Percentiles rank a stretch among this genome's conserved stretches.
Evolutionary conservation across 176 grass and related monocot genomes (phyloP).

Genomic region (Musa schizocarpa): DNA sequence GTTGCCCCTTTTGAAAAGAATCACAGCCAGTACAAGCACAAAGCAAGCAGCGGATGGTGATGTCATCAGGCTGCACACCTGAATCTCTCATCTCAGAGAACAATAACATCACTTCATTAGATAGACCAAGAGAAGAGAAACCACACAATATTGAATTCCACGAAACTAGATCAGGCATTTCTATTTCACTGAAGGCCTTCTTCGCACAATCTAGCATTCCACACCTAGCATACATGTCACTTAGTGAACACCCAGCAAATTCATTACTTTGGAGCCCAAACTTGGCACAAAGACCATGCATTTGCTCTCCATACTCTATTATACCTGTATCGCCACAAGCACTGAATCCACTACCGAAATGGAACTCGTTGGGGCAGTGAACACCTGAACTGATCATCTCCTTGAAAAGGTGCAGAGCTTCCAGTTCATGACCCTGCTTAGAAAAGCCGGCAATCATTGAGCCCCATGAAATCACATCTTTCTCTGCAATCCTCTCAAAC

Average conservation of each 20-base stretch:
- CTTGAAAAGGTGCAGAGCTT: constrained; percentile 13
- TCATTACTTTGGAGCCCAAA: constrained; percentile 10
- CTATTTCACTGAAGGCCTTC: constrained; percentile 10
- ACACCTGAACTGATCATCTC: constrained; percentile 4
- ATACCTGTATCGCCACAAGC: constrained; percentile 6
- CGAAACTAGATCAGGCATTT: constrained; percentile 26
- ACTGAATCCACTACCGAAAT: constrained; percentile 26
- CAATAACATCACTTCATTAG: constrained; percentile 2
- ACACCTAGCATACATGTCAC: constrained; percentile 28
- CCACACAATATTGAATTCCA: constrained; percentile 23
- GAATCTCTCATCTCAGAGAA: constrained; percentile 19
- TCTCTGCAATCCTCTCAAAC: constrained; percentile 18
- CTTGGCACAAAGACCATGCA: constrained; percentile 21
- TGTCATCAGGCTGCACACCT: constrained; percentile 17
- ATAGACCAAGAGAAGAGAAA: constrained; percentile 17
- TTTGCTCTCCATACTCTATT: constrained; percentile 1
- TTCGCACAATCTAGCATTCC: constrained; percentile 17
- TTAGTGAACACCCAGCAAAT: constrained; percentile 27
- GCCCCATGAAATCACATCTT: constrained; percentile 24
- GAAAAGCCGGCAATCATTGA: constrained; percentile 19
- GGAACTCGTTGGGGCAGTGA: constrained; percentile 16
- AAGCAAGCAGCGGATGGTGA: constrained; percentile 21
- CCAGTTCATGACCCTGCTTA: constrained; percentile 17
- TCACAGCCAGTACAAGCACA: constrained; percentile 11
- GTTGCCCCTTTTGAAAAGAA: constrained; percentile 2